These are phyloP conservation scores for Cryptosporidium meleagridis DNA, from an alignment of 169 alveolate genomes.

Conservation along the genomic window DNA sequence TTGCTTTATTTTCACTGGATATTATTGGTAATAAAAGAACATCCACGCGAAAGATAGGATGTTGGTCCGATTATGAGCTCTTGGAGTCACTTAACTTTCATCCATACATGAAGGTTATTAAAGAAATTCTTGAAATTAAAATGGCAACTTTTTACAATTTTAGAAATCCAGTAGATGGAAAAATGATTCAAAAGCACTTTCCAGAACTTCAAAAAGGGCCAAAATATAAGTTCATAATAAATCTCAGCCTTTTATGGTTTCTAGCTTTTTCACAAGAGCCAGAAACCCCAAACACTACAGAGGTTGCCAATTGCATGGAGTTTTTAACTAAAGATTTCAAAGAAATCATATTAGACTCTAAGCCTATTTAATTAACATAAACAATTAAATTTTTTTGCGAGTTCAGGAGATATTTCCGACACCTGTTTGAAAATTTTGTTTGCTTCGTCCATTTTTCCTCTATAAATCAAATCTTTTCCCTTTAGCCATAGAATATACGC, in stretches of 20 bases:
- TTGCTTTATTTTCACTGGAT: slow-evolving; percentile 27
- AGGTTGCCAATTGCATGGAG: slow-evolving; percentile 16
- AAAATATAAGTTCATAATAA: slow-evolving; percentile 33
- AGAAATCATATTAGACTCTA: neutral
- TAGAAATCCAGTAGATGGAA: slow-evolving; percentile 38
- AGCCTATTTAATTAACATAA: neutral
- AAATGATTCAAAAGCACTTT: slow-evolving; percentile 6
- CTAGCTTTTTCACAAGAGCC: slow-evolving; percentile 43
- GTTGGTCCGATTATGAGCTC: slow-evolving; percentile 42
- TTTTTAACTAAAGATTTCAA: neutral
- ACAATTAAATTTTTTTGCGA: slow-evolving; percentile 45
- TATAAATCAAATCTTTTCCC: slow-evolving; percentile 37
- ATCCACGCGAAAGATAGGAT: neutral
- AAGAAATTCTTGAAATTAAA: slow-evolving; percentile 12
- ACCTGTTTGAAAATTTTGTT: slow-evolving; percentile 18
- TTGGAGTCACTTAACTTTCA: slow-evolving; percentile 1
- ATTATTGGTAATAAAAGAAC: neutral
- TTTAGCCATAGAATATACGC: slow-evolving; percentile 60
- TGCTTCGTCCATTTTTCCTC: slow-evolving; percentile 36
- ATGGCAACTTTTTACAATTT: slow-evolving; percentile 14
- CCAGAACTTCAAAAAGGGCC: slow-evolving; percentile 60
- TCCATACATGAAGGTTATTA: slow-evolving; percentile 3
- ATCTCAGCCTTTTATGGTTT: slow-evolving; percentile 24
- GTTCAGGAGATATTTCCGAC: slow-evolving; percentile 55
- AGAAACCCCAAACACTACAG: neutral